Evolutionary conservation across 1,284 basidiomycete species (phyloP), one percentile per base, ranked within the genome.

Genomic region (Puccinia polysora): DNA sequence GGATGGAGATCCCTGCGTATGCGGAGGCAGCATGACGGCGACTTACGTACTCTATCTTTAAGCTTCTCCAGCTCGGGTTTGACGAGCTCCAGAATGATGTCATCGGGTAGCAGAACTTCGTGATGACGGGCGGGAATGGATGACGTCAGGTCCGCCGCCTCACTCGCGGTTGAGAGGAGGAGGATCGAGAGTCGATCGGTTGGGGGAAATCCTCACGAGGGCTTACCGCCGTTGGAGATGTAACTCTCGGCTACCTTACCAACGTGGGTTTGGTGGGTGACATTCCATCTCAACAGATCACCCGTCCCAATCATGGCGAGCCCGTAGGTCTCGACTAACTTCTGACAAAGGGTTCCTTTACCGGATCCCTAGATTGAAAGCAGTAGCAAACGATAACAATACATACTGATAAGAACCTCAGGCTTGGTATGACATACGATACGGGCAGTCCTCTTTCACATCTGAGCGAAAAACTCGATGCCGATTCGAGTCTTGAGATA

Each of bases 211-310:
- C 30, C 32, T 2, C 28, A 28, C 12, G 7, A 14, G 3, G 1
- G 76, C 78, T 45, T 34, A 78, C 80, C 86, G 15, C 90, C 90
- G 25, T 84, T 82, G 1, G 88, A 88, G 43, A 92, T 88, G 64
- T 90, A 86, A 60, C 83, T 83, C 78, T 90, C 87, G 5, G 88
- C 90, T 77, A 87, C 82, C 74, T 82, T 80, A 1, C 90, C 90
- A 15, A 91, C 80, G 32, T 86, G 83, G 5, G 89, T 89, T 75
- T 87, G 86, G 75, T 89, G 86, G 12, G 84, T 83, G 73, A 92
- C 90, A 76, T 92, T 88, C 75, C 88, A 86, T 75, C 90, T 83
- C 74, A 92, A 81, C 60, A 91, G 81, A 79, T 92, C 90, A 10
- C 90, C 90, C 1, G 89, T 89, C 7, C 88, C 90, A 69, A 92